Percentiles rank a stretch among this genome's conserved stretches.
phyloP scores from a whole-genome alignment of 495 filamentous ascomycete species.

The Penicillium ochrochloron region DNA sequence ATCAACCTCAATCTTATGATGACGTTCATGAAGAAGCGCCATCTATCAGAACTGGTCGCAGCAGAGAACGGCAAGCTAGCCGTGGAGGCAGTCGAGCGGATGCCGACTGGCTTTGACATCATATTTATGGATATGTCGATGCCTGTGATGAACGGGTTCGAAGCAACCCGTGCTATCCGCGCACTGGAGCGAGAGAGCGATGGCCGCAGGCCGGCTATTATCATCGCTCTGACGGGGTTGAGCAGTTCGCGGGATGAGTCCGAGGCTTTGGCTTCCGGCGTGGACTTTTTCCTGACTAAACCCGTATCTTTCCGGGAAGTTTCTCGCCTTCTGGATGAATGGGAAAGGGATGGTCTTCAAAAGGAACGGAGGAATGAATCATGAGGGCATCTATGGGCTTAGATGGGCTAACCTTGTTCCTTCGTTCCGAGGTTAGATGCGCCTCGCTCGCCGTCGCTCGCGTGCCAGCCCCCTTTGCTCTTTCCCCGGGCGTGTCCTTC shows the following conservation, averaged over 20 bases:
- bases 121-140: conserved; percentile 76
- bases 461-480: not conserved
- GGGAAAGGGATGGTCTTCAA: conserved; percentile 40
- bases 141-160: conserved; percentile 79
- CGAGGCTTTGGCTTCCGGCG: conserved; percentile 68
- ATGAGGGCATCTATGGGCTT: not conserved
- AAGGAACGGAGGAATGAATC: conserved; percentile 21
- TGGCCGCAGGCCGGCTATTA: conserved; percentile 48
- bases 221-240: conserved; percentile 75
- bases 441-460: not conserved
- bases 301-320: conserved; percentile 63
- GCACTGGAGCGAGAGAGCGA: conserved; percentile 58
- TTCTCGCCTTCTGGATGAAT: conserved; percentile 51
- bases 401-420: conserved; percentile 1
- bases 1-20: conserved; percentile 75
- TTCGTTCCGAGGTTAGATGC: not conserved
- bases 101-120: conserved; percentile 53
- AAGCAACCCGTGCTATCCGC: conserved; percentile 69
- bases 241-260: conserved; percentile 64
- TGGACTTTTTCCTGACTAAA: conserved; percentile 77
- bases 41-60: conserved; percentile 42
- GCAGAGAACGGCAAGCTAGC: conserved; percentile 60
- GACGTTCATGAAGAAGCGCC: conserved; percentile 61
- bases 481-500: not conserved
- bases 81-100: conserved; percentile 51